phyloP scores from a whole-genome alignment of 2,329 filamentous ascomycete species.

The Fusarium bactridioides region DNA sequence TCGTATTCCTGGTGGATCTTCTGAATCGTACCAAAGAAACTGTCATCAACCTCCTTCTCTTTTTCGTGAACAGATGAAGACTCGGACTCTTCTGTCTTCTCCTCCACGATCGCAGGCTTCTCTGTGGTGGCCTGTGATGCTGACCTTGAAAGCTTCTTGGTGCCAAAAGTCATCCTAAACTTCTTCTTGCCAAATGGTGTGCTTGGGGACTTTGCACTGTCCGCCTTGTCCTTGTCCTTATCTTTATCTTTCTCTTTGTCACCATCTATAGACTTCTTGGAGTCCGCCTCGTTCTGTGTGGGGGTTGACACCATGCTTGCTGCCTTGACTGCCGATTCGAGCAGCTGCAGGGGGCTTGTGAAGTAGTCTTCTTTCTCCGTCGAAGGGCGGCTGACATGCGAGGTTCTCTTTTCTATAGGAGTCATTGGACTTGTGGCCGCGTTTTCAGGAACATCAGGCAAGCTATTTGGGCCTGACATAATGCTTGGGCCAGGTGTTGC shows the following conservation, averaged over 20 bases:
- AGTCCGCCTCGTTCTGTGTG: conserved; percentile 57
- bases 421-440: conserved; percentile 51
- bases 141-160: conserved; percentile 82
- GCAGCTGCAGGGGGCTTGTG: conserved; percentile 64
- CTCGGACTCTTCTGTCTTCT: conserved; percentile 76
- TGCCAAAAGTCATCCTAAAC: conserved; percentile 83
- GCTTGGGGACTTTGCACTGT: conserved; percentile 64
- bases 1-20: conserved; percentile 78
- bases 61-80: conserved; percentile 72
- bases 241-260: conserved; percentile 56
- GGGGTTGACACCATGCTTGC: conserved; percentile 57
- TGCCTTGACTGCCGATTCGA: conserved; percentile 56
- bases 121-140: conserved; percentile 66
- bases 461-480: conserved; percentile 38
- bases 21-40: conserved; percentile 75
- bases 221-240: conserved; percentile 56
- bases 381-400: conserved; percentile 67
- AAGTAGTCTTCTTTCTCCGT: conserved; percentile 81
- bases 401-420: conserved; percentile 63
- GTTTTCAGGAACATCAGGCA: conserved; percentile 60
- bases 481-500: conserved; percentile 67
- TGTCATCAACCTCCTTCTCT: conserved; percentile 78
- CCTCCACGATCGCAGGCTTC: conserved; percentile 77
- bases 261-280: conserved; percentile 59
- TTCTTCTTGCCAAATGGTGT: conserved; percentile 87